Evolutionary conservation across 345 rosid species (phyloP), one percentile per base, ranked within the genome.

Genomic region (Rhodomyrtus tomentosa): DNA sequence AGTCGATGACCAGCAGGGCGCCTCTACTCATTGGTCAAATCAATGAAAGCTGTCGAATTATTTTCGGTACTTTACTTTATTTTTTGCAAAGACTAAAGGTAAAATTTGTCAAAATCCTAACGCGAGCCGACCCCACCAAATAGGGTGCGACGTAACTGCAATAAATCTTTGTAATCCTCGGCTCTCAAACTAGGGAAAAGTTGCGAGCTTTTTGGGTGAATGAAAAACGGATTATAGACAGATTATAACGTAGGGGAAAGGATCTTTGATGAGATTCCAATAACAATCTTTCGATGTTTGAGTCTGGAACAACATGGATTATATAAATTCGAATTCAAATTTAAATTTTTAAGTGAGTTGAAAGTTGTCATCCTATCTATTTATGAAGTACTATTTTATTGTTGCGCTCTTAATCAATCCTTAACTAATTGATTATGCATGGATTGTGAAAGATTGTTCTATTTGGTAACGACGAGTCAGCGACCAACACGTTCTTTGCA

Each of bases 381-480:
- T 62, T 62, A 8, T 62, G 24, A 62, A 32, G 32, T 32, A 32
- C 8, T 1, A 8, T 62, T 24, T 5, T 62, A 15, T 62, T 4
- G 1, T 32, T 2, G 12, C 5, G 1, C 74, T 32, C 5, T 1
- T 2, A 0, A 32, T 62, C 10, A 5, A 15, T 62, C 42, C 0
- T 62, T 32, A 16, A 62, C 24, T 16, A 16, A 32, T 48, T 48
- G 50, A 59, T 62, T 16, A 3, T 32, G 5, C 5, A 1, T 62
- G 40, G 11, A 62, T 62, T 32, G 3, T 0, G 42, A 32, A 40
- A 59, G 40, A 59, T 29, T 59, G 15, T 7, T 27, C 29, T 6
- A 14, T 15, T 21, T 1, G 36, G 3, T 8, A 3, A 14, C 0
- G 0, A 2, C 6, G 4, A 58, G 21, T 13, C 5, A 27, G 2